Conservation (phyloP, 805 yeast genomes). For the Candida golubevii region DNA sequence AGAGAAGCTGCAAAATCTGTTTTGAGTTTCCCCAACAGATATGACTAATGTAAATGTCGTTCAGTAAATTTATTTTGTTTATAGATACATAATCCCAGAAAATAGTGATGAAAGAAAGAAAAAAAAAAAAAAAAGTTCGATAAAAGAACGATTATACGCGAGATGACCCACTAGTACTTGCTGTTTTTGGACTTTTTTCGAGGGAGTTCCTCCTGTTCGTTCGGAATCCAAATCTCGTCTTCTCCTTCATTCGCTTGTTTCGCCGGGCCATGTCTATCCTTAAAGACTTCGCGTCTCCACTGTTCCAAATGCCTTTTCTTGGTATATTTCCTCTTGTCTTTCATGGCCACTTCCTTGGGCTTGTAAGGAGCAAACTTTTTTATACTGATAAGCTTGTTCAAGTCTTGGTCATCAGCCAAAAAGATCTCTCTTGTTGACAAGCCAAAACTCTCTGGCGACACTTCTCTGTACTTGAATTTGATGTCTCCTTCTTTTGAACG, state of each 20-base stretch:
- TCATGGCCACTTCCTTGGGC: conserved; percentile 61
- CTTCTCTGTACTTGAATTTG: conserved; percentile 84
- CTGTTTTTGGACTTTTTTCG: conserved; percentile 6
- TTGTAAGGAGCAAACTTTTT: conserved; percentile 94
- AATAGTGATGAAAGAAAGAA: too few relatives aligned
- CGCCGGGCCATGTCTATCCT: conserved; percentile 48
- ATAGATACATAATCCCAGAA: too few relatives aligned
- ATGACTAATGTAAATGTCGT: not conserved
- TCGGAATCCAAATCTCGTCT: conserved; percentile 34
- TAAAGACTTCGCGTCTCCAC: conserved; percentile 85
- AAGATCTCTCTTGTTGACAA: conserved; percentile 80
- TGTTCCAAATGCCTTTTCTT: conserved; percentile 79
- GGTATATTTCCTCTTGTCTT: conserved; percentile 79
- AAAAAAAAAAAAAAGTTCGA: not conserved
- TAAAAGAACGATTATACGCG: not conserved
- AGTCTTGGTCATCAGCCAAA: conserved; percentile 79
- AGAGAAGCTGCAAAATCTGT: conserved; percentile 36
- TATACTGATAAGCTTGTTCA: conserved; percentile 81
- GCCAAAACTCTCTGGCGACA: conserved; percentile 92
- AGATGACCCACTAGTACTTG: not conserved
- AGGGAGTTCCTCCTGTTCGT: conserved; percentile 16
- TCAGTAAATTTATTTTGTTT: too few relatives aligned
- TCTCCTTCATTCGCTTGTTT: conserved; percentile 34
- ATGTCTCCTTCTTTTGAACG: conserved; percentile 40
- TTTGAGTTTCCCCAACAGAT: conserved; percentile 32